A percentile compares a stretch with the other conserved stretches of the same genome.
phyloP scores from a whole-genome alignment of 495 filamentous ascomycete species.

The Lophiostoma macrostomum region DNA sequence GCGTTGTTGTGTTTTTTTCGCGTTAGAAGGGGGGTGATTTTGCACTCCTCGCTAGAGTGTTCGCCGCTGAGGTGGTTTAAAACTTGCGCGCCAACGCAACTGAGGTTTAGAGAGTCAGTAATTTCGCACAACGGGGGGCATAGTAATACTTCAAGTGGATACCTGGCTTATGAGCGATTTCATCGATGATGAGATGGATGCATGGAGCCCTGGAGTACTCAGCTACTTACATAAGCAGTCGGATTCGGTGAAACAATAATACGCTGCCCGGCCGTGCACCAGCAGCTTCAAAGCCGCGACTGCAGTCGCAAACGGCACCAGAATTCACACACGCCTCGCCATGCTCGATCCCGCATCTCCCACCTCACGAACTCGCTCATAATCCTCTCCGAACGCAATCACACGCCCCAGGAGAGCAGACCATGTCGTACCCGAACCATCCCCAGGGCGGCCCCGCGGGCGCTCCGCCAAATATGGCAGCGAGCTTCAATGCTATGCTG shows the following conservation, averaged over 20 bases:
- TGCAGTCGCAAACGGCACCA: not conserved
- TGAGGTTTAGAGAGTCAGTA: no score
- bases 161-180: no score
- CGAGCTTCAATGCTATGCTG: constrained; percentile 24
- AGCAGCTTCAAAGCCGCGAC: not conserved
- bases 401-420: constrained; percentile 1
- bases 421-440: constrained; percentile 20
- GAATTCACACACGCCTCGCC: constrained; percentile 8
- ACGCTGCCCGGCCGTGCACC: not conserved
- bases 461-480: constrained; percentile 5
- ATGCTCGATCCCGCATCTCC: constrained; percentile 8
- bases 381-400: not conserved
- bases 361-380: constrained; percentile 7
- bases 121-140: no score
- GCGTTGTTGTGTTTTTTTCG: no score
- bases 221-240: no score
- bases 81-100: no score
- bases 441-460: constrained; percentile 16
- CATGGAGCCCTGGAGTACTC: no score
- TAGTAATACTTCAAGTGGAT: no score
- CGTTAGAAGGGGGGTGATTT: no score
- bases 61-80: no score
- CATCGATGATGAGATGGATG: no score
- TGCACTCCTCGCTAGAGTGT: no score
- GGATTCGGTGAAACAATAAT: not conserved